These are phyloP conservation scores for Auriscalpium microsporum DNA, from an alignment of 768 basidiomycete genomes.

Conservation along the genomic window DNA sequence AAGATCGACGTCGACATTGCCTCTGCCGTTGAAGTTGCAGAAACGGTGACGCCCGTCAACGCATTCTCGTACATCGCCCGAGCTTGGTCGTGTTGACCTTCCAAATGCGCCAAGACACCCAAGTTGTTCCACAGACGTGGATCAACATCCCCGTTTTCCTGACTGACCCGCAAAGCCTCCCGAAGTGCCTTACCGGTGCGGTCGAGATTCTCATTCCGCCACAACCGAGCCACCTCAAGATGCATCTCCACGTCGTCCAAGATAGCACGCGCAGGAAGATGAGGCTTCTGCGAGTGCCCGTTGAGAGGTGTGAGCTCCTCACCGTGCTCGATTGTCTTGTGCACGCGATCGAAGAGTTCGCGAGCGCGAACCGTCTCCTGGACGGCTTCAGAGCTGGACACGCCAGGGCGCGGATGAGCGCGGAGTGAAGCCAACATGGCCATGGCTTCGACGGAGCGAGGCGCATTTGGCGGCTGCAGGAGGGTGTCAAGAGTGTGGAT, in stretches of 20 bases:
- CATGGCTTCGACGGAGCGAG: constrained; percentile 72
- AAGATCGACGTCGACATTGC: constrained; percentile 73
- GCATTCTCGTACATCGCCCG: constrained; percentile 65
- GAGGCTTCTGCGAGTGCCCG: constrained; percentile 9
- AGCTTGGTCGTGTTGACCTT: constrained; percentile 50
- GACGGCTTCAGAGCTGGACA: constrained; percentile 61
- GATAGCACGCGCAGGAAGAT: constrained; percentile 24
- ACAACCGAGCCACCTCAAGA: constrained; percentile 82
- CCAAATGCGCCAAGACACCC: constrained; percentile 65
- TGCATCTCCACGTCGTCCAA: constrained; percentile 82
- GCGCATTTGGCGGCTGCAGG: constrained; percentile 55
- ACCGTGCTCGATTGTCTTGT: constrained; percentile 48
- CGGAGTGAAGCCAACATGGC: constrained; percentile 86
- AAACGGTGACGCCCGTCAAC: constrained; percentile 44
- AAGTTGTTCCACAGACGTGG: constrained; percentile 77
- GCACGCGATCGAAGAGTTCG: constrained; percentile 71
- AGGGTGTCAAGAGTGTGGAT: constrained; percentile 79
- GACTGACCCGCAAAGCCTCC: constrained; percentile 62
- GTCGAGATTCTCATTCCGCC: constrained; percentile 75
- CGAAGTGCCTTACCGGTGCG: constrained; percentile 64
- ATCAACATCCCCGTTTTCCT: constrained; percentile 38
- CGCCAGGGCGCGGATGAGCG: constrained; percentile 72
- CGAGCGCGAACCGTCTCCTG: constrained; percentile 69
- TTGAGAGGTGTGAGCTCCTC: constrained; percentile 41
- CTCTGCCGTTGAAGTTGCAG: constrained; percentile 45